phyloP scores from a whole-genome alignment of 345 rosid species.

The Salix caprea region DNA sequence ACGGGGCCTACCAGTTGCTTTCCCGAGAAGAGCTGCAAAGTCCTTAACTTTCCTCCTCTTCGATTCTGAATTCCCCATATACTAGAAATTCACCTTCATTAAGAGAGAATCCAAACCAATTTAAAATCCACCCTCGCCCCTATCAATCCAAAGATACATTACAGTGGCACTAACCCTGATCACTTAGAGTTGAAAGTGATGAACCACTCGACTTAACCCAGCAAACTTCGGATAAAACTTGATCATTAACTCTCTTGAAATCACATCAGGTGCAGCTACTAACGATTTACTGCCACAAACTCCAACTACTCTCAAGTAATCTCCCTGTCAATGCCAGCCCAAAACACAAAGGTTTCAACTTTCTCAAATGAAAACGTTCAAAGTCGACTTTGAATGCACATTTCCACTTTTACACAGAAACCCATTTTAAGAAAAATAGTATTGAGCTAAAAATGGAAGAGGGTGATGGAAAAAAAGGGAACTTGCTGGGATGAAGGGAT shows the following conservation, averaged over 20 bases:
- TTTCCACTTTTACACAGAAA: neutral
- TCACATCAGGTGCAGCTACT: constrained; percentile 44
- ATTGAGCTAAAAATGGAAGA: neutral
- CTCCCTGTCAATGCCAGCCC: constrained; percentile 43
- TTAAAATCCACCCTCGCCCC: neutral
- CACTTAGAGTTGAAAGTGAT: constrained; percentile 37
- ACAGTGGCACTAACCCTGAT: constrained; percentile 37
- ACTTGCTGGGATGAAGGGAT: constrained; percentile 75
- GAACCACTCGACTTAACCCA: constrained; percentile 50
- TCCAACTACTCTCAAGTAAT: constrained; percentile 69
- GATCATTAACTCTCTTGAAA: constrained; percentile 50
- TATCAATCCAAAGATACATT: neutral
- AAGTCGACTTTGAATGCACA: neutral
- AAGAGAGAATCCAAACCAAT: neutral
- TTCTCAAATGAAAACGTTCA: neutral
- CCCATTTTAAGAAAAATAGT: neutral
- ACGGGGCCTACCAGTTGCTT: constrained; percentile 59
- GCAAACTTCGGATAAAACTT: constrained; percentile 52
- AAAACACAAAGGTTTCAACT: neutral
- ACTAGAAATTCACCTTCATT: constrained; percentile 38
- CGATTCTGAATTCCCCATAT: constrained; percentile 35
- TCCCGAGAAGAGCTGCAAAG: constrained; percentile 50
- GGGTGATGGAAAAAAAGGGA: neutral
- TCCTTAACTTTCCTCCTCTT: constrained; percentile 31
- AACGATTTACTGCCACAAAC: constrained; percentile 72